Conservation (phyloP, 139 green algal genomes). For the Raphidocelis subcapitata region DNA sequence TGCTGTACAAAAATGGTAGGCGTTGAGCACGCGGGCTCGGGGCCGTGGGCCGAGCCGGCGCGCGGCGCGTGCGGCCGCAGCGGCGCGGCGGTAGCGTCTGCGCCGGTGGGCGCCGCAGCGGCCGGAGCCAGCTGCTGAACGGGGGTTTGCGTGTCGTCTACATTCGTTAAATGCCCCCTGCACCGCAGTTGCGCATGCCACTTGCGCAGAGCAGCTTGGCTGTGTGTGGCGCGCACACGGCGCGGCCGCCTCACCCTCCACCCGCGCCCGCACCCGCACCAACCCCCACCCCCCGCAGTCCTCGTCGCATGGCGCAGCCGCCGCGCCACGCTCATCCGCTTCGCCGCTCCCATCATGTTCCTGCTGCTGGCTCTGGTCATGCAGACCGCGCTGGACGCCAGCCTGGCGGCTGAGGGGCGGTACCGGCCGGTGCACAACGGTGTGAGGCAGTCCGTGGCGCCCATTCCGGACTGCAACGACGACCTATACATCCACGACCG, state of each 20-base stretch:
- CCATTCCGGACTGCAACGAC: slow-evolving; percentile 56
- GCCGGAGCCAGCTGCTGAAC: too few relatives aligned
- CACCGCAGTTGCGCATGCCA: too few relatives aligned
- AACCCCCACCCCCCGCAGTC: slow-evolving; percentile 9
- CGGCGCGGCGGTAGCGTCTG: too few relatives aligned
- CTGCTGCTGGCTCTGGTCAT: slow-evolving; percentile 82
- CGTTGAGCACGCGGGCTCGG: too few relatives aligned
- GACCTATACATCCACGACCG: slow-evolving; percentile 62
- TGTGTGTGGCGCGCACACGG: too few relatives aligned
- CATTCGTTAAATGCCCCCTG: too few relatives aligned
- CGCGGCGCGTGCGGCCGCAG: too few relatives aligned
- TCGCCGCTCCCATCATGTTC: slow-evolving; percentile 82
- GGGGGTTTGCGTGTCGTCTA: too few relatives aligned
- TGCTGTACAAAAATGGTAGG: too few relatives aligned
- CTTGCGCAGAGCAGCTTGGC: too few relatives aligned
- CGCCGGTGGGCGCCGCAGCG: too few relatives aligned
- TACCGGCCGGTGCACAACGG: neutral
- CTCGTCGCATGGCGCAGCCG: slow-evolving; percentile 72
- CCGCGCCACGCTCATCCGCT: slow-evolving; percentile 67
- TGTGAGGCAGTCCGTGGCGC: slow-evolving; percentile 6
- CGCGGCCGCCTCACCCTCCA: neutral
- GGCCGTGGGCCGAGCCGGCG: too few relatives aligned
- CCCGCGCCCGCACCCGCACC: neutral
- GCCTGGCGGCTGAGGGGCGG: slow-evolving; percentile 18
- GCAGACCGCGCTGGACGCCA: slow-evolving; percentile 50